phyloP scores from a whole-genome alignment of 495 filamentous ascomycete genomes.

The Venustampulla echinocandica region DNA sequence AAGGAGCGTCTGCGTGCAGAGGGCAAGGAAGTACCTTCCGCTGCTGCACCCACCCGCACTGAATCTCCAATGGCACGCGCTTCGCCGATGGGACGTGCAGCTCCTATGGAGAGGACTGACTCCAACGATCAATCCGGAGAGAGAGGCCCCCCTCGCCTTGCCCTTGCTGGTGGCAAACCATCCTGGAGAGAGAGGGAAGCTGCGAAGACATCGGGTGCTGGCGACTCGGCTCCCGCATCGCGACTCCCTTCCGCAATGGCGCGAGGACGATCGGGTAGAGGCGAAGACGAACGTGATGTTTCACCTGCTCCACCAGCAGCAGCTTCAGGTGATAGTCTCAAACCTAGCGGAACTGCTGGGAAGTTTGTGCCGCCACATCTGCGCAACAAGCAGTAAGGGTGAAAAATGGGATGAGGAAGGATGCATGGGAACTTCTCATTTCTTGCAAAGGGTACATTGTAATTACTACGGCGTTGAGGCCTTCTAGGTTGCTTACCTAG shows the following conservation, averaged over 20 bases:
- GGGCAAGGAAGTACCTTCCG: conserved; percentile 17
- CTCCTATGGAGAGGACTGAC: conserved; percentile 33
- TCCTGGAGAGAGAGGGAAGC: conserved; percentile 84
- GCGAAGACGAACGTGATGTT: conserved; percentile 13
- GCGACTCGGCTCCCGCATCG: conserved; percentile 10
- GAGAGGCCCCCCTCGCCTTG: conserved; percentile 58
- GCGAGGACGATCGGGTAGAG: conserved; percentile 19
- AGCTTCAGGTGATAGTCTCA: conserved; percentile 15
- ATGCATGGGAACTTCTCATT: neutral
- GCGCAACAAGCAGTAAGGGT: conserved; percentile 16
- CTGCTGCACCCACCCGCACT: conserved; percentile 11
- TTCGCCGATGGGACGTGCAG: conserved; percentile 11
- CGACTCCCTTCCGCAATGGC: conserved; percentile 13
- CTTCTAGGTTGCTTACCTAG: no score
- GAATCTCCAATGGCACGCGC: conserved; percentile 19
- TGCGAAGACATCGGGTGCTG: conserved; percentile 40
- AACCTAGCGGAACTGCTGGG: conserved; percentile 18
- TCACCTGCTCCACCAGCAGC: conserved; percentile 12
- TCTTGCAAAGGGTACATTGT: neutral
- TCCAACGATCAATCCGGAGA: conserved; percentile 36
- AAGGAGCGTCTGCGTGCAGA: conserved; percentile 19
- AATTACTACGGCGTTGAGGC: conserved; percentile 2
- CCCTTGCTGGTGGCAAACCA: conserved; percentile 53
- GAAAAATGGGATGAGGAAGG: neutral
- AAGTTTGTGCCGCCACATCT: conserved; percentile 26